Conservation (phyloP, 768 basidiomycete genomes). For the Russula sp. region DNA sequence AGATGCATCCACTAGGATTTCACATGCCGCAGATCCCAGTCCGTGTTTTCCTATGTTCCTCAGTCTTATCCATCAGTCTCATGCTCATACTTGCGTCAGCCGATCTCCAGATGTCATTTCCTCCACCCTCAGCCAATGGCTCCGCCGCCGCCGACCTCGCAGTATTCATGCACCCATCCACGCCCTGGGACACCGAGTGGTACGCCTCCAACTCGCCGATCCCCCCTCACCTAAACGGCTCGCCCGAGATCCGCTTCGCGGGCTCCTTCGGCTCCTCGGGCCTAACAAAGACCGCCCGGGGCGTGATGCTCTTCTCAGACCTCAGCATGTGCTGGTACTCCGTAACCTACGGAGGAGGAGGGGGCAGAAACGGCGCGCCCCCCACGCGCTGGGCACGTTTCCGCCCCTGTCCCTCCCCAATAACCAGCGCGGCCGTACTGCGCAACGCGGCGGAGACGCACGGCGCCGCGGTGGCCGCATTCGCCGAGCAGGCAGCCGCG, state of each 20-base stretch:
- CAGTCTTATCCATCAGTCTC: background rate
- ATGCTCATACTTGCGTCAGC: no score
- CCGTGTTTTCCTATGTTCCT: background rate
- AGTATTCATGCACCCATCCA: slow-evolving; percentile 37
- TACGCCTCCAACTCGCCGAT: slow-evolving; percentile 30
- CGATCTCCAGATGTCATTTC: slow-evolving; percentile 30
- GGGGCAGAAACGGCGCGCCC: slow-evolving; percentile 14
- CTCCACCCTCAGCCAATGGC: slow-evolving; percentile 29
- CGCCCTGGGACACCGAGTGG: slow-evolving; percentile 37
- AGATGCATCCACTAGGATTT: background rate
- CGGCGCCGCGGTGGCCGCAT: slow-evolving; percentile 42
- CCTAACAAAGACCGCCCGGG: slow-evolving; percentile 28
- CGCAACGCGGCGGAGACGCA: slow-evolving; percentile 40
- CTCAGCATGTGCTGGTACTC: slow-evolving; percentile 44
- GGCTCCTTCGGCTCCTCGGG: slow-evolving; percentile 29
- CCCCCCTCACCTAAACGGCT: slow-evolving; percentile 30
- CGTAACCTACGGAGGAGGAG: slow-evolving; percentile 35
- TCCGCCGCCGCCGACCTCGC: slow-evolving; percentile 39
- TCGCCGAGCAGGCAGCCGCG: slow-evolving; percentile 39
- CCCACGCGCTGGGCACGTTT: slow-evolving; percentile 33
- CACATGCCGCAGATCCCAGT: background rate
- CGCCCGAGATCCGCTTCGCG: slow-evolving; percentile 25
- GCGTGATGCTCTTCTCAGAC: slow-evolving; percentile 41
- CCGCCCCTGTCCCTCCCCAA: slow-evolving; percentile 33
- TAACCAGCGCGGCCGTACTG: slow-evolving; percentile 31